These are phyloP conservation scores for Boletus sensibilis DNA, from an alignment of 768 basidiomycete species.

Conservation along the genomic window DNA sequence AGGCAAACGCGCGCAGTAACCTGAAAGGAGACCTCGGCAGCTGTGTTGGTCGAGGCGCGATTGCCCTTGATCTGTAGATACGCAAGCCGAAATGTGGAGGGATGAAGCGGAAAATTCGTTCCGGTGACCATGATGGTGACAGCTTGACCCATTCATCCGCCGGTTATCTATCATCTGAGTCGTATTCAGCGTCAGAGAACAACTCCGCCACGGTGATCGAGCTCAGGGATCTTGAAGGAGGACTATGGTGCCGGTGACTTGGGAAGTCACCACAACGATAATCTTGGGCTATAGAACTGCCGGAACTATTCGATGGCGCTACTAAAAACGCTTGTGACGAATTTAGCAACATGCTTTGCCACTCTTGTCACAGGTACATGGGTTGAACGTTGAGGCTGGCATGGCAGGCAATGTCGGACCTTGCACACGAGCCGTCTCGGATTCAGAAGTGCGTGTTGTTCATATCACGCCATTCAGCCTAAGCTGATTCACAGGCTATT, in stretches of 20 bases:
- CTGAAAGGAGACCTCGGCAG: conserved; percentile 3
- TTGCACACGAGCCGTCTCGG: conserved; percentile 6
- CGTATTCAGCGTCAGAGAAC: neutral
- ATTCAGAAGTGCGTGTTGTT: conserved; percentile 5
- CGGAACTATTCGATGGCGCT: neutral
- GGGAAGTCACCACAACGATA: conserved; percentile 18
- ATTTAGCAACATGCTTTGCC: conserved; percentile 13
- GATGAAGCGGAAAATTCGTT: conserved; percentile 1
- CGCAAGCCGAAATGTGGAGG: neutral
- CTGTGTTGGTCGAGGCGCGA: neutral
- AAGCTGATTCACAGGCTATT: neutral
- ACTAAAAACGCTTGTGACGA: conserved; percentile 5
- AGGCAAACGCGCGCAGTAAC: conserved; percentile 5
- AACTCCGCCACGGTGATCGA: conserved; percentile 17
- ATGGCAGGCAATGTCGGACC: conserved; percentile 8
- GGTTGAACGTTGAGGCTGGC: neutral
- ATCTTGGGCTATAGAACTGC: conserved; percentile 9
- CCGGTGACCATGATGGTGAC: conserved; percentile 12
- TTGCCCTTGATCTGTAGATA: conserved; percentile 1
- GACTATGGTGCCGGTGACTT: conserved; percentile 17
- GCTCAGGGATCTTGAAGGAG: neutral
- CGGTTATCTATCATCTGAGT: conserved; percentile 10
- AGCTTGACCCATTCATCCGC: conserved; percentile 13
- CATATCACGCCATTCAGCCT: conserved; percentile 10
- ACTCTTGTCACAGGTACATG: neutral